These are phyloP conservation scores for Lentinula sp. DNA, from an alignment of 768 basidiomycete genomes.

Conservation along the genomic window DNA sequence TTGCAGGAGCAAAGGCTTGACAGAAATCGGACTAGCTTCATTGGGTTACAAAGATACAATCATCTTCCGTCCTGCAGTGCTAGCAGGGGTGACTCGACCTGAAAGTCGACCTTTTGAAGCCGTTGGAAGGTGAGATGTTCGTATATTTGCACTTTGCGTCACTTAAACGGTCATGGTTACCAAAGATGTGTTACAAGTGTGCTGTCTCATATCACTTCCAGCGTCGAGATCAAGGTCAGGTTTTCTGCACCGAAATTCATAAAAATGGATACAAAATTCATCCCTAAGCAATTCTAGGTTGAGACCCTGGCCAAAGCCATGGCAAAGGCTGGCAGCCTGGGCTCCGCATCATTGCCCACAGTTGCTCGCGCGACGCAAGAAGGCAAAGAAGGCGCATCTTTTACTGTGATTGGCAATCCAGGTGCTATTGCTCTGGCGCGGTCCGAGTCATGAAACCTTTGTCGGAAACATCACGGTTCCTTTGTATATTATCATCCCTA, in stretches of 20 bases:
- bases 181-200: constrained; percentile 29
- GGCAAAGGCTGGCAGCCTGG: constrained; percentile 45
- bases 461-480: not conserved
- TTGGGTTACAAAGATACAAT: constrained; percentile 70
- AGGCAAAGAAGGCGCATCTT: constrained; percentile 30
- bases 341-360: constrained; percentile 41
- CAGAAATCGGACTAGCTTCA: constrained; percentile 59
- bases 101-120: constrained; percentile 35
- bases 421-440: constrained; percentile 39
- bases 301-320: constrained; percentile 49
- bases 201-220: constrained; percentile 30
- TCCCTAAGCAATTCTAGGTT: constrained; percentile 27
- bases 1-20: constrained; percentile 65
- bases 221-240: constrained; percentile 37
- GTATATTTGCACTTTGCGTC: not conserved
- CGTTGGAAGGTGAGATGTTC: constrained; percentile 28
- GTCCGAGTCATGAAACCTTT: not conserved
- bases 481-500: no score
- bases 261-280: not conserved
- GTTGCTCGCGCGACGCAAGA: constrained; percentile 34
- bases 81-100: constrained; percentile 22
- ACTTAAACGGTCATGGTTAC: not conserved
- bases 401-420: constrained; percentile 52
- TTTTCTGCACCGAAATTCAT: not conserved
- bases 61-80: constrained; percentile 53